These are phyloP conservation scores for Ilex aquifolium DNA, from an alignment of 257 asterid genomes.

Conservation along the genomic window DNA sequence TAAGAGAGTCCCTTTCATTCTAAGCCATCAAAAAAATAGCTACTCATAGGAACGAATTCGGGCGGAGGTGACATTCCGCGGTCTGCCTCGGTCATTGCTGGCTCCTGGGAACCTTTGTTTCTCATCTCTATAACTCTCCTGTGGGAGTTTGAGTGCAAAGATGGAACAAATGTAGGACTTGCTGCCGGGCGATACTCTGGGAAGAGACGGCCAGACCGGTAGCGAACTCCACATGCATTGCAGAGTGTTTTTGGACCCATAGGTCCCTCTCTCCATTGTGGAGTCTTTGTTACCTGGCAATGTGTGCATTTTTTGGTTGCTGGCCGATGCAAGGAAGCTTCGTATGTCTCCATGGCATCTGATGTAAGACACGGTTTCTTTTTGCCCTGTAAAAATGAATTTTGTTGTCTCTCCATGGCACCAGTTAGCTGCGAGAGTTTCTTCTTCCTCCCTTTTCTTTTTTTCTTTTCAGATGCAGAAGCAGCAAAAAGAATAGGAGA, in stretches of 20 bases:
- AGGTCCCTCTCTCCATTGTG: conserved; percentile 96
- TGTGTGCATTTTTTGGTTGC: conserved; percentile 54
- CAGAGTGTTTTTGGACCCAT: conserved; percentile 76
- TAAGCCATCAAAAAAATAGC: conserved; percentile 33
- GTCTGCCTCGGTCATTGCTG: conserved; percentile 11
- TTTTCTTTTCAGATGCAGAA: conserved; percentile 28
- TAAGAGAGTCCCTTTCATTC: too few species aligned
- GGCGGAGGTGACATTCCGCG: conserved; percentile 34
- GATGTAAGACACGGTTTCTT: conserved; percentile 2
- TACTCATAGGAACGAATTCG: conserved; percentile 39
- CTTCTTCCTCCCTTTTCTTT: conserved; percentile 30
- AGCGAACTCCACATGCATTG: conserved; percentile 93
- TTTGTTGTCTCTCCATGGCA: neutral
- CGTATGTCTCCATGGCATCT: conserved; percentile 2
- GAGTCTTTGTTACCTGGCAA: conserved; percentile 72
- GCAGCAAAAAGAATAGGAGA: conserved; percentile 24
- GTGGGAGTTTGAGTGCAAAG: conserved; percentile 72
- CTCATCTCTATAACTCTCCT: conserved; percentile 59
- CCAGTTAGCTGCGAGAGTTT: conserved; percentile 6
- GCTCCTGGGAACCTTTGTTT: conserved; percentile 22
- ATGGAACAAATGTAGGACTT: conserved; percentile 75
- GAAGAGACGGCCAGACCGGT: conserved; percentile 66
- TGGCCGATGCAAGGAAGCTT: conserved; percentile 7
- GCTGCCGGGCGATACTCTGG: conserved; percentile 90
- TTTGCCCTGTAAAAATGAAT: conserved; percentile 2